Percentiles rank a stretch among this genome's conserved stretches.
phyloP scores from a whole-genome alignment of 2,329 filamentous ascomycete species.

The Aspergillus nomiae region DNA sequence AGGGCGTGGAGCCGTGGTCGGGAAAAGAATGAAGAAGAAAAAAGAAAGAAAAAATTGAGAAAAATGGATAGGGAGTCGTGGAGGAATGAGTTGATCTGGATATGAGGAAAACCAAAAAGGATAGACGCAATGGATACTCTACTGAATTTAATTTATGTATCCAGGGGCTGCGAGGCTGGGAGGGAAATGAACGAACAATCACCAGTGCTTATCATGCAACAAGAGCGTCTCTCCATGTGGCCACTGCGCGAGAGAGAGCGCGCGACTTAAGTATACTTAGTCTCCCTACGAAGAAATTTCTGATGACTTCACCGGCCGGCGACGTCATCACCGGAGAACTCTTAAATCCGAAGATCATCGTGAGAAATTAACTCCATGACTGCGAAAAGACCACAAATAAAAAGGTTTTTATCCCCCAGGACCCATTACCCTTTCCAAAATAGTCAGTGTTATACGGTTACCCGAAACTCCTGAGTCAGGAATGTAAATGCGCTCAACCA shows the following conservation, averaged over 20 bases:
- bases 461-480: neutral
- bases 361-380: neutral
- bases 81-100: neutral
- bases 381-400: neutral
- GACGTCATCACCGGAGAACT: conserved; percentile 4
- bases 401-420: neutral
- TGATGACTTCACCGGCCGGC: conserved; percentile 2
- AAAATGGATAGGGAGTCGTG: neutral
- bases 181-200: neutral
- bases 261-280: too few relatives aligned
- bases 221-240: too few relatives aligned
- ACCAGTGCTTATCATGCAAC: too few relatives aligned
- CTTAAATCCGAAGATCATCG: neutral
- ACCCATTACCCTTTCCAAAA: neutral
- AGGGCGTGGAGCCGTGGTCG: neutral
- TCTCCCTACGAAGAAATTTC: neutral
- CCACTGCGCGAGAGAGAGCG: too few relatives aligned
- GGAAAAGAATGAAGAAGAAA: neutral
- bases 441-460: neutral
- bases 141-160: neutral
- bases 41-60: neutral
- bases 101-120: neutral
- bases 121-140: neutral
- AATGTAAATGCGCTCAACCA: neutral
- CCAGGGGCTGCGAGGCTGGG: neutral